Conservation (phyloP, 139 green algal genomes). For the Asterochloris sp. region DNA sequence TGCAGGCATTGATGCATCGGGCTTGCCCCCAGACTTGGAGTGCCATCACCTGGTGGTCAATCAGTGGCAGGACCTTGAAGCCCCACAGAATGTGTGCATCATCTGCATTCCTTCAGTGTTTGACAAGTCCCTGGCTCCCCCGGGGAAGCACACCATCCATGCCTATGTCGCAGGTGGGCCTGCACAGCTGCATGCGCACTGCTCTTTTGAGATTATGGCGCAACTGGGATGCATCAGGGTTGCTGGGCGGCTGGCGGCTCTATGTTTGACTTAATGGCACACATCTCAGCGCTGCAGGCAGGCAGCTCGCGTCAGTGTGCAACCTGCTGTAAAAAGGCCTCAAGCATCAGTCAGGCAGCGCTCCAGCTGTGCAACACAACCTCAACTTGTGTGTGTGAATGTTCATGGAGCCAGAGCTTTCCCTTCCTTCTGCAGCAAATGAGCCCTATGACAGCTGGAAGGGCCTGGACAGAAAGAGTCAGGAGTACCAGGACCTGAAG, state of each 20-base stretch:
- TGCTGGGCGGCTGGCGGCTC: no score
- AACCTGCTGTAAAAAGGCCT: no score
- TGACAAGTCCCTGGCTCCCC: constrained; percentile 61
- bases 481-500: constrained; percentile 75
- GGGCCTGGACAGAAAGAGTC: constrained; percentile 44
- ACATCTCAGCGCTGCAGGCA: no score
- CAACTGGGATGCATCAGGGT: no score
- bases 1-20: constrained; percentile 69
- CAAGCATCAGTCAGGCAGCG: no score
- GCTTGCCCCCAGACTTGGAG: constrained; percentile 64
- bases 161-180: constrained; percentile 51
- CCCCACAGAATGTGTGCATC: constrained; percentile 60
- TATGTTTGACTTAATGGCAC: no score
- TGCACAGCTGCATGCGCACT: no score
- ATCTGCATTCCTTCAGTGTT: constrained; percentile 74
- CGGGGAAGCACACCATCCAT: constrained; percentile 41
- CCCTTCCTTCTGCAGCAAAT: constrained; percentile 37
- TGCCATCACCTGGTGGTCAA: constrained; percentile 86
- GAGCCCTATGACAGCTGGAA: constrained; percentile 78
- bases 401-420: no score
- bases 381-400: no score
- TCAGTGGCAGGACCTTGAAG: constrained; percentile 53
- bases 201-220: no score
- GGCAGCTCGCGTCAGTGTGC: no score
- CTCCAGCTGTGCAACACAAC: no score